Base-by-base conservation (phyloP, 164 flowering plant species). In the Kalanchoe fedtschenkoi region DNA sequence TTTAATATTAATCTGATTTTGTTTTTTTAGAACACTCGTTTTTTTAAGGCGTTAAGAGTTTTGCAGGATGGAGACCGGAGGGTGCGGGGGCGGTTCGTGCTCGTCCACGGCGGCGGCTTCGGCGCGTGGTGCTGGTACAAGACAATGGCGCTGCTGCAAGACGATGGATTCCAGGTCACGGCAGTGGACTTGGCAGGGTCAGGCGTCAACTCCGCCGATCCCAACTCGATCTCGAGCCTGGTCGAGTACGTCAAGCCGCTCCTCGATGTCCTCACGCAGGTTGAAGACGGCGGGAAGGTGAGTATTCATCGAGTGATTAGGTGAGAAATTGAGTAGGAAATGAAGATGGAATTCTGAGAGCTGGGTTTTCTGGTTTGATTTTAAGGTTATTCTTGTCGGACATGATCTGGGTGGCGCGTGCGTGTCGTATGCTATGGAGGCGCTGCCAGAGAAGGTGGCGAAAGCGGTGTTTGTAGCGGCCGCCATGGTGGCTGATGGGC, bases 91-190 rank as follows among this genome's bases (percentile, higher is more conserved):
- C 77, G 70, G 16, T 74, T 70, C 43, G 72, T 74, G 55, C 19
- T 74, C 1, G 60, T 71, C 29, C 77, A 70, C 28, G 77, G 76
- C 34, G 62, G 68, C 10, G 63, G 68, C 30, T 74, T 67, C 58
- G 77, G 77, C 28, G 77, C 72, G 2, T 74, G 77, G 74, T 62
- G 66, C 28, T 72, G 76, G 76, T 69, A 65, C 26, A 72, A 72
- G 70, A 54, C 69, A 13, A 39, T 57, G 1, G 34, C 72, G 3
- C 41, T 58, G 16, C 63, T 74, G 10, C 30, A 53, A 38, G 34
- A 51, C 0, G 62, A 54, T 0, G 74, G 74, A 11, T 68, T 67
- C 57, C 32, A 32, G 0, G 78, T 71, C 34, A 66, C 72, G 4
- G 66, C 72, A 0, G 7, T 69, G 28, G 75, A 75, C 65, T 11